Base-by-base conservation (phyloP, 768 basidiomycete species). In the Infundibulicybe gibba region DNA sequence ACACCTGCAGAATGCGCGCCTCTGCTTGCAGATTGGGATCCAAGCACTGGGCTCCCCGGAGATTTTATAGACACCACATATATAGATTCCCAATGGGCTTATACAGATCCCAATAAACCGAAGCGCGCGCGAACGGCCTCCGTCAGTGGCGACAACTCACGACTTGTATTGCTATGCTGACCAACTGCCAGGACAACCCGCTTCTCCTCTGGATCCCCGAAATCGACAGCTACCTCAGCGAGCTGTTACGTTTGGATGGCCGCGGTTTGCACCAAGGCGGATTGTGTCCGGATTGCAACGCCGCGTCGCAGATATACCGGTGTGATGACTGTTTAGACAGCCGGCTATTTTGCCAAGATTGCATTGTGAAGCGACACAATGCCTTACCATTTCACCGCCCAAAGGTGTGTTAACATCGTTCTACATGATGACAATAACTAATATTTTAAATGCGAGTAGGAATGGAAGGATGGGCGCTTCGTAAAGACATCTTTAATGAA, bases 381-480 rank as follows among this genome's bases (percentile, higher is more conserved):
- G 37, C 32, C 16, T 35, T 16, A 1, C 56, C 54, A 11, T 38
- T 57, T 5, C 56, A 57, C 38, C 21, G 38, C 8, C 30, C 55
- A 15, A 35, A 53, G 56, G 56, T 53, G 8, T 25, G 25, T 25
- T 8, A 8, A 44, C 33, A 15, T 3, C 41, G 25, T 37, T 25
- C 15, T 10, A 14, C 20, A 30, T n/a, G 21, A 19, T 30, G 9
- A 32, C 13, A 2, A 25, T 14, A 17, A 5, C 31, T 25, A 5
- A 3, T 32, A 6, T 5, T 15, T 16, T 13, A 4, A 39, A 40
- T 32, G 8, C 4, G 10, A 6, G n/a, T 11, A 59, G 61, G 21
- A 42, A 17, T 53, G 51, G 54, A 47, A 43, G 17, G 39, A 41
- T 9, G 30, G 10, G 16, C 48, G 48, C 40, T 60, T 56, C 33